Conservation (phyloP, 768 basidiomycete species). For the Collybia nuda region DNA sequence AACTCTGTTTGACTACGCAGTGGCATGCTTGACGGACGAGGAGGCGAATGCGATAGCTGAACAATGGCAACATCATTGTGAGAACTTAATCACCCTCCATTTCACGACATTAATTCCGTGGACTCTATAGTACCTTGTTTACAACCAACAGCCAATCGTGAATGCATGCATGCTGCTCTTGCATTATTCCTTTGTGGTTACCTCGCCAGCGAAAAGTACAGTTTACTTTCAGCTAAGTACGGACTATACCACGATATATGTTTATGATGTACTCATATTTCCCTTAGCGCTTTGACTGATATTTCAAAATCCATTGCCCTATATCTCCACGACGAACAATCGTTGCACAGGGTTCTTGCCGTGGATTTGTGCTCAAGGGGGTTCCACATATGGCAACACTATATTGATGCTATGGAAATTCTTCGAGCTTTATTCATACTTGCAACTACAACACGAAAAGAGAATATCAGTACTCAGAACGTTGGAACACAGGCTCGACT, state of each 20-base stretch:
- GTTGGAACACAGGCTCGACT: conserved; percentile 75
- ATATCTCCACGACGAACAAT: conserved; percentile 74
- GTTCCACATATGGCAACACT: conserved; percentile 93
- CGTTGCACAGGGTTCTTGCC: conserved; percentile 67
- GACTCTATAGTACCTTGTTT: conserved; percentile 56
- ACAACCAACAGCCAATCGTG: conserved; percentile 59
- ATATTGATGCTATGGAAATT: conserved; percentile 87
- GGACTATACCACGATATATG: conserved; percentile 7
- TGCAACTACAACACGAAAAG: conserved; percentile 71
- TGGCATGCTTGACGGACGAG: conserved; percentile 66
- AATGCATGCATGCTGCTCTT: conserved; percentile 58
- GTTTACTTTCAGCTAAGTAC: conserved; percentile 71
- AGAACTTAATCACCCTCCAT: neutral
- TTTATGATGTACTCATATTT: conserved; percentile 1
- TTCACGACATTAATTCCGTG: conserved; percentile 55
- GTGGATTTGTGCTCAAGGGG: conserved; percentile 91
- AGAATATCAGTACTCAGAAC: conserved; percentile 66
- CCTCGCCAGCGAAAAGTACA: conserved; percentile 79
- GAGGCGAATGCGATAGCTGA: conserved; percentile 43
- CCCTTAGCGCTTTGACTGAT: conserved; percentile 72
- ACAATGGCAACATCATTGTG: conserved; percentile 12
- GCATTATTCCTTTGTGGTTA: conserved; percentile 83
- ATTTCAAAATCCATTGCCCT: conserved; percentile 80
- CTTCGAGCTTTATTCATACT: conserved; percentile 81
- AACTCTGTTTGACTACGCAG: conserved; percentile 73